phyloP scores from a whole-genome alignment of 331 rosid species.

The Pyrus hybrid region DNA sequence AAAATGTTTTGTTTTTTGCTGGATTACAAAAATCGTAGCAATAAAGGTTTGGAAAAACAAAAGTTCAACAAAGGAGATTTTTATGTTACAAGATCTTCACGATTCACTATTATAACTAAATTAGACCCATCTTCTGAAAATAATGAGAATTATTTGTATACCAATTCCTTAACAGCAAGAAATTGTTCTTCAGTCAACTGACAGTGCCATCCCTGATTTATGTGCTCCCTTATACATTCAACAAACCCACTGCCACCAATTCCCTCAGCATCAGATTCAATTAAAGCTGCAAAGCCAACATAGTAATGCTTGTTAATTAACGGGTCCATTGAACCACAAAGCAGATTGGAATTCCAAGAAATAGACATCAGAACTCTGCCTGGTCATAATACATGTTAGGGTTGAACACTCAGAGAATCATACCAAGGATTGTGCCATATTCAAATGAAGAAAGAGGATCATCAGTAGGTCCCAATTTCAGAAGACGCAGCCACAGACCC shows the following conservation, averaged over 20 bases:
- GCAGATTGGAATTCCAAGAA: conserved; percentile 16
- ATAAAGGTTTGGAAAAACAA: neutral
- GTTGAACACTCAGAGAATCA: conserved; percentile 9
- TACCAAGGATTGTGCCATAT: conserved; percentile 99
- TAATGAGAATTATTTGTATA: conserved; percentile 22
- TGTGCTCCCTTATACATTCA: conserved; percentile 97
- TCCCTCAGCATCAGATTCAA: conserved; percentile 99
- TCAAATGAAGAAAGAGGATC: conserved; percentile 99
- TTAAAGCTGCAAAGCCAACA: conserved; percentile 70
- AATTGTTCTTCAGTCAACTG: conserved; percentile 95
- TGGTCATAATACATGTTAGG: conserved; percentile 14
- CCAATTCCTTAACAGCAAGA: conserved; percentile 98
- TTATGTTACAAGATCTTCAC: neutral
- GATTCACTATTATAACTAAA: neutral
- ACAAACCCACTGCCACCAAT: conserved; percentile 98
- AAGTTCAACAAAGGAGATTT: neutral
- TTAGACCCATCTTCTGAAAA: neutral
- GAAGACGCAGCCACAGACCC: conserved; percentile 99
- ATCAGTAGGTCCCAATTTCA: conserved; percentile 86
- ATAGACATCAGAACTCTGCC: conserved; percentile 9
- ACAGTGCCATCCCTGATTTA: conserved; percentile 94
- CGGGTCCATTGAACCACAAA: conserved; percentile 8
- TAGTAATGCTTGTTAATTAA: conserved; percentile 13
- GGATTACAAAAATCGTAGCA: neutral
- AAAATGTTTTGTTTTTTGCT: neutral